Base-by-base conservation (phyloP, 1,284 basidiomycete species). In the Cutaneotrichosporon sp. region DNA sequence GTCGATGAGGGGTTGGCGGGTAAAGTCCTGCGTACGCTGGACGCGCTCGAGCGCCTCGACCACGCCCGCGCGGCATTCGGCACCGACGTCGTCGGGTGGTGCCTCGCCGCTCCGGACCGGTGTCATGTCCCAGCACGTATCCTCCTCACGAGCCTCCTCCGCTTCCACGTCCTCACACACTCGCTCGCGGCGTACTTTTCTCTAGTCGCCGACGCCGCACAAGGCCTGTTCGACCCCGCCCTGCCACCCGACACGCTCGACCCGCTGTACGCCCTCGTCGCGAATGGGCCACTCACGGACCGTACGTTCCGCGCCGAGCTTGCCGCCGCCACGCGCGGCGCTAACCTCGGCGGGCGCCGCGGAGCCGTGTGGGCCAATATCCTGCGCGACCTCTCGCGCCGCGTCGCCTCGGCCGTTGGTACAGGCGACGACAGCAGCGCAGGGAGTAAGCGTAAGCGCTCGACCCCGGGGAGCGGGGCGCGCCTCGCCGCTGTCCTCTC, bases 111-210 rank as follows among this genome's bases (percentile, higher is more conserved):
- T 7, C 61, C 61, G 2, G 30, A 46, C 12, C 45, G 56, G 15
- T 48, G 51, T 2, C 56, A 58, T 20, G 33, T 41, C 9, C 44
- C 52, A 3, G 55, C 66, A 1, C 46, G 46, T 8, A 41, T 49
- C 0, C 46, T 70, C 1, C 60, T 72, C 3, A 46, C 59, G 2
- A 59, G 62, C 1, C 44, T 66, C 2, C 55, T 67, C 14, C 56
- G 56, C 17, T 70, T 63, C 48, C 62, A 67, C 46, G 51, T 55
- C 8, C 65, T 70, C 22, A 71, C 70, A 0, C 69, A 67, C 45
- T 54, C 63, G 1, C 45, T 68, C 1, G 49, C 56, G 5, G 36
- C 23, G 12, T 67, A 65, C 44, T 58, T 67, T 49, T 36, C 47
- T 3, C 53, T 66, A 1, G 38, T 70, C 9, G 22, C 55, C 33